Conservation (phyloP, 257 asterid species). For the Solanum paucissectum region DNA sequence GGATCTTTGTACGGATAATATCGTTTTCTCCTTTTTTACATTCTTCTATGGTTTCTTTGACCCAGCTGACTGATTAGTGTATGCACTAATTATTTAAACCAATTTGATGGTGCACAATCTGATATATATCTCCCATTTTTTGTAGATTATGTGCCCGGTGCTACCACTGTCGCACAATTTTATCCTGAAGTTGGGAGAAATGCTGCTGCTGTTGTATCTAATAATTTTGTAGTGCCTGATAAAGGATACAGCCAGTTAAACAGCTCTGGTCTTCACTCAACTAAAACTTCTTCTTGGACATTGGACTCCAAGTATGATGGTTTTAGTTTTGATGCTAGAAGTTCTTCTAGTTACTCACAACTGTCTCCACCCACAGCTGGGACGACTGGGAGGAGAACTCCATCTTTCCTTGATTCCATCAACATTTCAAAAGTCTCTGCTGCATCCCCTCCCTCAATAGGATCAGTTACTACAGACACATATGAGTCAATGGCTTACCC, state of each 20-base stretch:
- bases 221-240: conserved; percentile 27
- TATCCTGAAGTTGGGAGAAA: conserved; percentile 28
- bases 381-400: conserved; percentile 43
- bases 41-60: background rate
- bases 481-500: conserved; percentile 46
- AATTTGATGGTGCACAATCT: background rate
- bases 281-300: conserved; percentile 36
- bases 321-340: conserved; percentile 31
- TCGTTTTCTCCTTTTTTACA: background rate
- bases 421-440: conserved; percentile 54
- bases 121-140: background rate
- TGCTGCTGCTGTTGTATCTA: conserved; percentile 2
- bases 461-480: conserved; percentile 29
- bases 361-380: conserved; percentile 41
- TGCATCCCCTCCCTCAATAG: conserved; percentile 30
- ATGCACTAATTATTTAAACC: background rate
- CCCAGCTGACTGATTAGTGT: background rate
- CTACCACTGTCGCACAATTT: conserved; percentile 19
- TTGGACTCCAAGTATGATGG: conserved; percentile 26
- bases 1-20: background rate
- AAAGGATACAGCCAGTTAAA: conserved; percentile 27
- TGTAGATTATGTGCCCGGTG: conserved; percentile 30
- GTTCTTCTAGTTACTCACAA: conserved; percentile 32
- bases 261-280: conserved; percentile 21
- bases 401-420: conserved; percentile 87